A percentile compares a stretch with the other conserved stretches of the same genome.
These are phyloP conservation scores for Epichloe brachyelytri DNA, from an alignment of 2,329 filamentous ascomycete genomes.

Conservation along the genomic window DNA sequence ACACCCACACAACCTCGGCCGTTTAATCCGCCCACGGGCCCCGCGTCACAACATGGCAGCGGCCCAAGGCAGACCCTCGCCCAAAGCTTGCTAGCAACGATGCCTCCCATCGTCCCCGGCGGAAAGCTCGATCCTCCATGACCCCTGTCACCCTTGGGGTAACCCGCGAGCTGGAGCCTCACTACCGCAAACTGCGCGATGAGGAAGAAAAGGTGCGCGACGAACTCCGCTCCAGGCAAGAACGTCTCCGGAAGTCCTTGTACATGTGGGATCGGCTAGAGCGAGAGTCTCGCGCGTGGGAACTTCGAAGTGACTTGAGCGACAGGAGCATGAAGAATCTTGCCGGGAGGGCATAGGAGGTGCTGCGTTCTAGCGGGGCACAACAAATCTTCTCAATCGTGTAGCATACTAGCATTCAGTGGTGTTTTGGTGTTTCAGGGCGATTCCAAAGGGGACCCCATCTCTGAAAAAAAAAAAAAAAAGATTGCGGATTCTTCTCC, in stretches of 20 bases:
- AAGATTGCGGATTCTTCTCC: no score
- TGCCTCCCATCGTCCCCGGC: constrained; percentile 39
- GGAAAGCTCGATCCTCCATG: constrained; percentile 38
- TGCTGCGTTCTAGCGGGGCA: constrained; percentile 32
- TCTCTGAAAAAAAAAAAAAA: no score
- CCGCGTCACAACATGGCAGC: constrained; percentile 26
- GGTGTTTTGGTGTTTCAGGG: no score
- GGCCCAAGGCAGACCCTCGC: constrained; percentile 32
- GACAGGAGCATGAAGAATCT: constrained; percentile 44
- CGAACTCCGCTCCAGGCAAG: constrained; percentile 39
- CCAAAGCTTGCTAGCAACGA: constrained; percentile 36
- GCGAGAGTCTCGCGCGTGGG: constrained; percentile 39
- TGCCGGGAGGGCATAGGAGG: constrained; percentile 43
- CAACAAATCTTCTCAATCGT: no score
- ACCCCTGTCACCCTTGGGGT: constrained; percentile 33
- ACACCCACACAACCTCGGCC: constrained; percentile 30
- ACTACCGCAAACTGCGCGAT: constrained; percentile 39
- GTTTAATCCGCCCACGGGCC: constrained; percentile 47
- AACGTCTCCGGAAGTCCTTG: constrained; percentile 39
- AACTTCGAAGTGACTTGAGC: constrained; percentile 42
- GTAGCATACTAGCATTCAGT: not conserved
- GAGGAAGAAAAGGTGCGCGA: constrained; percentile 45
- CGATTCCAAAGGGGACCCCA: no score
- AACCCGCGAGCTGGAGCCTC: constrained; percentile 39
- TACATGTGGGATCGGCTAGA: constrained; percentile 41